Percentiles rank a stretch among this genome's conserved stretches.
Conservation (phyloP, 140 eudicot genomes). For the Stevia rebaudiana region DNA sequence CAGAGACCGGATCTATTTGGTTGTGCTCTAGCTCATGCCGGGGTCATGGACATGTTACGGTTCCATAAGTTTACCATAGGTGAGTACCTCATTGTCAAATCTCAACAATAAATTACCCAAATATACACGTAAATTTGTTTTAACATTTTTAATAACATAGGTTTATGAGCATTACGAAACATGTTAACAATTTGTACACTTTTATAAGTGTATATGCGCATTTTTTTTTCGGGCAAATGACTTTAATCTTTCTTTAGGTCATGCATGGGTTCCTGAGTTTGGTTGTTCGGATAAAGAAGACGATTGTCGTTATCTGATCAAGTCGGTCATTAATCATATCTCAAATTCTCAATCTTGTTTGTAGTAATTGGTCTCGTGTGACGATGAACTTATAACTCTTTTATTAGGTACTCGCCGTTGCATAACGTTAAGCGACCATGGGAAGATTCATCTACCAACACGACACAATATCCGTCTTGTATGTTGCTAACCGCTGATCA, state of each 20-base stretch:
- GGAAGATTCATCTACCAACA: conserved; percentile 47
- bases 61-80: conserved; percentile 94
- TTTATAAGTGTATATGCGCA: no score
- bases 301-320: conserved; percentile 74
- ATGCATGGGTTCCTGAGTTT: conserved; percentile 92
- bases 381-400: neutral
- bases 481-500: conserved; percentile 94
- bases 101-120: no score
- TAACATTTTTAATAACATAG: no score
- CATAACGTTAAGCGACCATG: conserved; percentile 90
- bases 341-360: neutral
- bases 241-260: conserved; percentile 40
- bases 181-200: no score
- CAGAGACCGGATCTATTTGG: conserved; percentile 96
- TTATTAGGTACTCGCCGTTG: conserved; percentile 72
- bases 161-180: no score
- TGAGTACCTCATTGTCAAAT: no score
- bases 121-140: no score
- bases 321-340: conserved; percentile 43
- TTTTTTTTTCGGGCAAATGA: no score
- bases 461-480: conserved; percentile 69
- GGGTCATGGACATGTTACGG: conserved; percentile 98
- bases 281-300: conserved; percentile 85
- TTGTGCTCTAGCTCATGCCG: conserved; percentile 97
- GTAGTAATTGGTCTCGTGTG: neutral